These are phyloP conservation scores for Gonium pectorale DNA, from an alignment of 139 green algal genomes.

Conservation along the genomic window DNA sequence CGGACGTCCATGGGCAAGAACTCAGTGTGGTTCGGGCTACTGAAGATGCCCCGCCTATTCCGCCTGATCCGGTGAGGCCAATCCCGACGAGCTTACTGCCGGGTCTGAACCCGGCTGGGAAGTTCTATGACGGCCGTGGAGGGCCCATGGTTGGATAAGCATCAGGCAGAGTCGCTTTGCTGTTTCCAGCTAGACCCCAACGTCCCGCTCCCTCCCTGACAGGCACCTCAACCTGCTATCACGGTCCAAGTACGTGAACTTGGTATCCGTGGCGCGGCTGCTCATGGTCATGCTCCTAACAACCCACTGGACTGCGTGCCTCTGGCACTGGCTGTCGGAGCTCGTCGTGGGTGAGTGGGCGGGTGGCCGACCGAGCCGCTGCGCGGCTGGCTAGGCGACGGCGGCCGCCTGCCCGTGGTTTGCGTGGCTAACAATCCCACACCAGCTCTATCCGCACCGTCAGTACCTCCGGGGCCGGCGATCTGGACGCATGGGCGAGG, in stretches of 20 bases:
- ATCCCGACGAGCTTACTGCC: neutral
- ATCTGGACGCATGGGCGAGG: no score
- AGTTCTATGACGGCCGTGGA: no score
- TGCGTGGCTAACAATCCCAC: no score
- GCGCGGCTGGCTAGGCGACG: no score
- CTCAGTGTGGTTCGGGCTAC: neutral
- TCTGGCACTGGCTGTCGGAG: conserved; percentile 10
- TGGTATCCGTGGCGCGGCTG: neutral
- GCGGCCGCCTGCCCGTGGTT: no score
- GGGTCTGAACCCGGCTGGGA: no score
- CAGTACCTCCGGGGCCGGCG: no score
- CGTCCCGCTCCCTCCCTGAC: neutral
- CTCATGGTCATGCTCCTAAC: conserved; percentile 6
- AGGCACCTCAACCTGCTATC: neutral
- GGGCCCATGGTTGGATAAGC: no score
- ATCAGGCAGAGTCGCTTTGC: no score
- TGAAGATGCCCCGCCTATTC: neutral
- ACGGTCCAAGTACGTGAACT: neutral
- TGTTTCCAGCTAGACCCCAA: no score
- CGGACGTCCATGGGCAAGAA: neutral
- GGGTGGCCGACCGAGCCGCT: no score
- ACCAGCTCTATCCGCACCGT: no score
- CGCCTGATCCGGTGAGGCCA: neutral
- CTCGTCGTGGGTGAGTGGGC: neutral
- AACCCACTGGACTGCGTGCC: conserved; percentile 8